Base-by-base conservation (phyloP, 257 asterid species). In the Linderniella brevidens region DNA sequence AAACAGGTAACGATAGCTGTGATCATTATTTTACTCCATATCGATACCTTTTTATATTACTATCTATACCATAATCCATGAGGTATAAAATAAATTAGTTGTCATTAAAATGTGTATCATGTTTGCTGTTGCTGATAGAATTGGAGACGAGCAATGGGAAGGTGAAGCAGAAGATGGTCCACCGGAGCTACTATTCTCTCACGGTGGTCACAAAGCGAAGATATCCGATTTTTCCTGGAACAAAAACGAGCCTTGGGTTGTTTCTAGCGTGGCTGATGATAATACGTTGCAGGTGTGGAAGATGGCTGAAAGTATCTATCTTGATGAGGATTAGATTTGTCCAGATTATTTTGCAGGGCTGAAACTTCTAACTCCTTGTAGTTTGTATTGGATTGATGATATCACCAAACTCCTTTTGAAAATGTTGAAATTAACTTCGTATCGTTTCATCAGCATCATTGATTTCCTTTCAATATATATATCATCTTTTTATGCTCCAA, bases 141-240 rank as follows among this genome's bases (percentile, higher is more conserved):
- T 90, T 52, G 99, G 99, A 49, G 99, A 81, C 13, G 96, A 90
- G 67, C 96, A 85, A 68, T 64, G 72, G 79, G 96, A 85, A 71
- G 99, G 96, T 47, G 99, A 85, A 85, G 99, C 93, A 25, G 96
- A 81, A 62, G 99, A 90, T 51, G 96, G 96, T 0, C 96, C 99
- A 3, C 70, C 99, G 0, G 99, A 90, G 73, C 94, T 90, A 53
- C 78, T 90, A 14, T 90, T 90, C 67, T 71, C 96, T 56, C 99
- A 85, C 44, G 99, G 99, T 4, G 96, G 99, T 48, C 99, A 90
- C 58, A 85, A 71, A 64, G 93, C 94, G 13, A 90, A 75, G 66
- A 79, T 85, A 41, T 79, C 96, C 0, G 99, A 90, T 68, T 79
- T 90, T 40, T 85, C 96, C 8, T 90, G 99, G 99, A 85, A 85